Evolutionary conservation across 257 asterid genomes (phyloP).

Genomic region (Craterostigma plantagineum): DNA sequence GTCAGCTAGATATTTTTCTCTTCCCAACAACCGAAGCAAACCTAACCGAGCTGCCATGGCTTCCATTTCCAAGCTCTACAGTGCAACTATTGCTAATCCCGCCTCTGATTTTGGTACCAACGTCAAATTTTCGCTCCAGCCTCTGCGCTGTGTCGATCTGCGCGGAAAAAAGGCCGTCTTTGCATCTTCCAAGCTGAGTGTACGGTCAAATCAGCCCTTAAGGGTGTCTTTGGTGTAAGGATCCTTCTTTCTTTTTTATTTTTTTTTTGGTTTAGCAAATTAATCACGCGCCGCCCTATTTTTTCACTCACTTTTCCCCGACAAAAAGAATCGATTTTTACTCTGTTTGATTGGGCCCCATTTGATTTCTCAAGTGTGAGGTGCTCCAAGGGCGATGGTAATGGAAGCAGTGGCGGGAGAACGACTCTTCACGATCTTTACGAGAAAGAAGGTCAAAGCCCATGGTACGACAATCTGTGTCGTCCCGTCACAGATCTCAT

Average conservation of each 20-base stretch:
- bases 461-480: slow-evolving; percentile 94
- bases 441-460: slow-evolving; percentile 93
- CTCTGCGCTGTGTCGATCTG: neutral
- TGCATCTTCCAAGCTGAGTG: neutral
- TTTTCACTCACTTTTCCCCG: neutral
- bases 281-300: neutral
- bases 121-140: neutral
- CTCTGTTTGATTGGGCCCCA: neutral
- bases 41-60: too few relatives aligned
- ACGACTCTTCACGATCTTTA: slow-evolving; percentile 93
- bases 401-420: slow-evolving; percentile 50
- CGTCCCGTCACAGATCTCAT: slow-evolving; percentile 96
- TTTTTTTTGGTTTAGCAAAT: too few relatives aligned
- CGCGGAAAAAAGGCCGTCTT: neutral
- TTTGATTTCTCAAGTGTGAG: slow-evolving; percentile 31
- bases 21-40: too few relatives aligned
- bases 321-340: neutral
- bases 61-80: slow-evolving; percentile 1
- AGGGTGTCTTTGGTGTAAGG: slow-evolving; percentile 2
- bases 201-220: neutral
- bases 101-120: neutral
- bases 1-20: too few relatives aligned
- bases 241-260: neutral
- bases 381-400: slow-evolving; percentile 63
- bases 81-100: neutral